Conservation (phyloP, 108 stramenopile species). For the Fistulifera pelliculosa region DNA sequence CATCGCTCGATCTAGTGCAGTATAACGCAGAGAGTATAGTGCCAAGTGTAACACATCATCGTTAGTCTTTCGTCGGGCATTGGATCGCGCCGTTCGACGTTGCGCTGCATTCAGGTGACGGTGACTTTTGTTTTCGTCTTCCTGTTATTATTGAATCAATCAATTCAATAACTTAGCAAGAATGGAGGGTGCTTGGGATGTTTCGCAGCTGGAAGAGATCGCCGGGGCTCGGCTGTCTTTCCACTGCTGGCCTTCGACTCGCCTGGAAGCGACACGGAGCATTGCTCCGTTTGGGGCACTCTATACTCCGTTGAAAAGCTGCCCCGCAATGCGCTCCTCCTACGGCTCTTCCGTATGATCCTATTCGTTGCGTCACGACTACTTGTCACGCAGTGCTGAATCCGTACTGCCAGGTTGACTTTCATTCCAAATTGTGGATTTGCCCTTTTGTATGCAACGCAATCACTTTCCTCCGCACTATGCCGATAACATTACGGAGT, state of each 20-base stretch:
- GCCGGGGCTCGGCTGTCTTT: constrained; percentile 91
- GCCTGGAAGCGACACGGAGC: constrained; percentile 93
- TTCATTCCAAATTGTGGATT: constrained; percentile 93
- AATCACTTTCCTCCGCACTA: constrained; percentile 99
- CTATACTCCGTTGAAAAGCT: constrained; percentile 95
- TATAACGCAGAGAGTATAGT: no score
- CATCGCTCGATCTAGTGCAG: no score
- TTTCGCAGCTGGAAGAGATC: constrained; percentile 65
- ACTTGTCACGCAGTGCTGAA: constrained; percentile 94
- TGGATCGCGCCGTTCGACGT: no score
- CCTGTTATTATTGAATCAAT: no score
- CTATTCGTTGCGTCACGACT: constrained; percentile 88
- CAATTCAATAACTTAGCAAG: no score
- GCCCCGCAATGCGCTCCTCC: constrained; percentile 73
- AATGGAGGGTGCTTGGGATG: constrained; percentile 76
- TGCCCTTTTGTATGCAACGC: constrained; percentile 97
- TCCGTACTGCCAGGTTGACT: constrained; percentile 97
- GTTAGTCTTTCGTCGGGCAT: no score
- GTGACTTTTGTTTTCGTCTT: no score
- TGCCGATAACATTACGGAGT: constrained; percentile 96
- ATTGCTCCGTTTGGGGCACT: constrained; percentile 96
- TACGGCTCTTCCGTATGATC: constrained; percentile 90
- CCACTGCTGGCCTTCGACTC: constrained; percentile 92
- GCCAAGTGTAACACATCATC: no score
- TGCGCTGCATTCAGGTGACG: no score